Percentiles rank a stretch among this genome's conserved stretches.
Evolutionary conservation across 805 yeast genomes (phyloP).

Genomic region (Lachancea lanzarotensis): DNA sequence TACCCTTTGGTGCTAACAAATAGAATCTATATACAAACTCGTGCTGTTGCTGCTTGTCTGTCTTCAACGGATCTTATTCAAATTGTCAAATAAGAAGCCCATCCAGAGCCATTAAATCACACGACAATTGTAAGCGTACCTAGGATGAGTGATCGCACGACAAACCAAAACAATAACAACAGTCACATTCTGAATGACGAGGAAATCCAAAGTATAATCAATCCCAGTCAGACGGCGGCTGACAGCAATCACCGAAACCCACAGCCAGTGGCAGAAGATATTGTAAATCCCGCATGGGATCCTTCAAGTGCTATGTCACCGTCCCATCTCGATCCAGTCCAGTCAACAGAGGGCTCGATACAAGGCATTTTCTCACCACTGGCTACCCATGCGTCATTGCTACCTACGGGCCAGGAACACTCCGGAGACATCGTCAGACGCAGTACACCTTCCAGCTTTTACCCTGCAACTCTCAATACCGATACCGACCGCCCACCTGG

Average conservation of each 20-base stretch:
- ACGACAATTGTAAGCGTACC: background rate
- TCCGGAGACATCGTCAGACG: constrained; percentile 5
- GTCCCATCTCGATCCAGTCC: constrained; percentile 3
- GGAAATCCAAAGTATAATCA: constrained; percentile 19
- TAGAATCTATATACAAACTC: background rate
- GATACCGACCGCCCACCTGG: background rate
- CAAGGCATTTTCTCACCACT: constrained; percentile 7
- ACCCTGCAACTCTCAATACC: constrained; percentile 7
- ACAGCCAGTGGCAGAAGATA: constrained; percentile 21
- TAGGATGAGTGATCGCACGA: background rate
- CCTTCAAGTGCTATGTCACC: constrained; percentile 12
- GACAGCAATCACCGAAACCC: background rate
- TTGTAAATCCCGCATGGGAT: constrained; percentile 25
- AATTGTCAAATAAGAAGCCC: background rate
- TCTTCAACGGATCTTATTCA: background rate
- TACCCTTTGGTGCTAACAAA: too few relatives aligned
- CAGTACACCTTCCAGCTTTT: constrained; percentile 11
- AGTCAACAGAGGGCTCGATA: background rate
- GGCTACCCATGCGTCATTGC: constrained; percentile 3
- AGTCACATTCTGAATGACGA: constrained; percentile 21
- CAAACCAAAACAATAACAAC: constrained; percentile 2
- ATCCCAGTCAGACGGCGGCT: constrained; percentile 2
- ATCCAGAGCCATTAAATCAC: background rate
- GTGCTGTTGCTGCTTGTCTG: background rate
- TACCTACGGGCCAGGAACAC: background rate